Base-by-base conservation (phyloP, 2,329 filamentous ascomycete species). In the Samsoniella hepiali region DNA sequence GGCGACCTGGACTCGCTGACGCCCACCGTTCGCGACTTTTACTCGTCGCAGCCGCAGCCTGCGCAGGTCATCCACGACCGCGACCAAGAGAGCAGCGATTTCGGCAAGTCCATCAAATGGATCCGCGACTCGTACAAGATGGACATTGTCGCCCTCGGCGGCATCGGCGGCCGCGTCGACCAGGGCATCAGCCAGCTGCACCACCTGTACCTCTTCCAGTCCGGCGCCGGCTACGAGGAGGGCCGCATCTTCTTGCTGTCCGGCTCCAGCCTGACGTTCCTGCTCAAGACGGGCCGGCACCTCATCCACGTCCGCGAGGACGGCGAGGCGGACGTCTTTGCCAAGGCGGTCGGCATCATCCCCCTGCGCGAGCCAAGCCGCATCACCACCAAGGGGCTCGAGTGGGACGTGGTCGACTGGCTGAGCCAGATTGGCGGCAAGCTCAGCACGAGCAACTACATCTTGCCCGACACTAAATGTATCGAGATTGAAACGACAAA, bases 371-470 rank as follows among this genome's bases (percentile, higher is more conserved):
- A 88, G n/a, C 85, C 88, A 3, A 89, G 91, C 54, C 75, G 82
- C n/a, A 92, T 99, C 69, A 89, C 87, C 8, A 96, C 91, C 0
- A 77, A 80, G 15, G 95, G 95, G 0, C 79, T 98, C 27, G 88
- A 96, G 73, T 99, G 95, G 95, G 93, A 99, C 76, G 91, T 99
- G 1, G 73, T 81, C 64, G 80, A 91, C 65, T 97, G 94, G 93
- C 77, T 84, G 67, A 97, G 90, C 1, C 81, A 84, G 70, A 90
- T 95, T 72, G 90, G 90, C 8, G 88, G 87, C 0, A 82, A 84
- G 68, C 72, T 94, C 64, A 93, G 90, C 73, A 94, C 91, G 63
- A 95, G 91, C 75, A 95, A 95, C 75, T 89, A 92, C 70, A 84
- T 93, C 32, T 68, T 82, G 65, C 83, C 82, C 0, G 79, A 79